Conservation (phyloP, 2,329 filamentous ascomycete species). For the Fusarium floridanum region DNA sequence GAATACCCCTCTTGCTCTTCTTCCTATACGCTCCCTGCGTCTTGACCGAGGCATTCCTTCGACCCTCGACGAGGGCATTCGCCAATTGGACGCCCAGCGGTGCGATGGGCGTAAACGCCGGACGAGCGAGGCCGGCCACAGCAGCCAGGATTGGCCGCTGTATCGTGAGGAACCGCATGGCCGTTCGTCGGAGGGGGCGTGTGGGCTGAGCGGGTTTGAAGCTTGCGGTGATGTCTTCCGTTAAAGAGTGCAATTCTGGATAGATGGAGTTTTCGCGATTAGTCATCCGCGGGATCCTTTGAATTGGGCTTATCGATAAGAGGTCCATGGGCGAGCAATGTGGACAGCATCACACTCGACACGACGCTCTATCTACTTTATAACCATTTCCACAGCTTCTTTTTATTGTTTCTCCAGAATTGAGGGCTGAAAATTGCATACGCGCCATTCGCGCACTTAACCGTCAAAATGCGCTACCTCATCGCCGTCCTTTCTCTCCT, state of each 20-base stretch:
- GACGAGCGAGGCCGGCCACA: slow-evolving; percentile 49
- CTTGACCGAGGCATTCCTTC: slow-evolving; percentile 70
- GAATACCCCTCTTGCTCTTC: slow-evolving; percentile 69
- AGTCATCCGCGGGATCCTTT: slow-evolving; percentile 34
- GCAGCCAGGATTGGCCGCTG: slow-evolving; percentile 61
- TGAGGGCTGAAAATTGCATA: not conserved
- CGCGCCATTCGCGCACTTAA: slow-evolving; percentile 1
- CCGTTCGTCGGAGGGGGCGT: slow-evolving; percentile 47
- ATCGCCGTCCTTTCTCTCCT: slow-evolving; percentile 70
- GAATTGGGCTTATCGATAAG: slow-evolving; percentile 46
- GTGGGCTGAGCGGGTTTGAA: slow-evolving; percentile 47
- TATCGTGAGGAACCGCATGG: slow-evolving; percentile 62
- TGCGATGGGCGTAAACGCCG: slow-evolving; percentile 36
- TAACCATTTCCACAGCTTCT: not conserved
- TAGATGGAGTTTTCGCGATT: slow-evolving; percentile 47
- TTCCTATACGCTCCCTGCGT: slow-evolving; percentile 77
- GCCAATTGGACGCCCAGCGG: slow-evolving; percentile 49
- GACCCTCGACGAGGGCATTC: slow-evolving; percentile 61
- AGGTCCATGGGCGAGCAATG: slow-evolving; percentile 12
- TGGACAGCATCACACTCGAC: slow-evolving; percentile 42
- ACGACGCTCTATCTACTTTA: not conserved
- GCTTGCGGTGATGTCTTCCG: slow-evolving; percentile 33
- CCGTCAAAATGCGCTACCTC: slow-evolving; percentile 49
- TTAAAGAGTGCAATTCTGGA: slow-evolving; percentile 29
- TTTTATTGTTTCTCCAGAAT: not conserved